Percentiles rank a stretch among this genome's conserved stretches.
Conservation (phyloP, 805 yeast genomes). For the Saccharomycopsis sp. region DNA sequence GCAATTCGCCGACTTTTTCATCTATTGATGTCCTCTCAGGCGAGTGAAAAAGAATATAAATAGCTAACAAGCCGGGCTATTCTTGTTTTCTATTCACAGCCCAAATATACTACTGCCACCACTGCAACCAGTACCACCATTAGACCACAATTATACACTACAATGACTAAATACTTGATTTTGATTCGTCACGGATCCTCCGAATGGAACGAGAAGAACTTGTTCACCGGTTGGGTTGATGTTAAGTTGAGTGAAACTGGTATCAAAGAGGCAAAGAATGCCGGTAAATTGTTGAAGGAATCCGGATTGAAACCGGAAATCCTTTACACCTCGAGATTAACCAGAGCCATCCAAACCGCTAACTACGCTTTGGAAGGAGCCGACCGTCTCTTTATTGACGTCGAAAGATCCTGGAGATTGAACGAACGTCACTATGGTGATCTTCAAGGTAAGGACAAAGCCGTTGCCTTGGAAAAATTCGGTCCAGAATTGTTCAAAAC, state of each 20-base stretch:
- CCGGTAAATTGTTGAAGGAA: slow-evolving; percentile 87
- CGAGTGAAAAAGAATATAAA: not conserved
- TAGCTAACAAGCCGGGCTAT: not conserved
- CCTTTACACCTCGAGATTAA: slow-evolving; percentile 81
- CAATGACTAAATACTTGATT: slow-evolving; percentile 51
- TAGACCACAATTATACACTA: not conserved
- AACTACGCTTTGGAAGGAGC: slow-evolving; percentile 86
- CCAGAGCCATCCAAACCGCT: slow-evolving; percentile 97
- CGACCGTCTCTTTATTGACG: slow-evolving; percentile 87
- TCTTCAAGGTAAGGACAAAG: slow-evolving; percentile 97
- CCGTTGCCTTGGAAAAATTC: slow-evolving; percentile 78
- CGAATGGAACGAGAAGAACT: slow-evolving; percentile 97
- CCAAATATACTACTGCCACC: not conserved
- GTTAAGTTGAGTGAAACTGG: slow-evolving; percentile 80
- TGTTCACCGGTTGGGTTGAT: slow-evolving; percentile 99
- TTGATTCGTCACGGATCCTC: slow-evolving; percentile 98
- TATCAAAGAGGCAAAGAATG: slow-evolving; percentile 83
- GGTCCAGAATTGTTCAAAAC: slow-evolving; percentile 92
- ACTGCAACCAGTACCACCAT: not conserved
- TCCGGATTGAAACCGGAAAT: slow-evolving; percentile 80
- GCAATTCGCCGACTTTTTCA: not conserved
- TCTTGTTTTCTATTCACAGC: not conserved
- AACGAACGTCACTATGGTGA: slow-evolving; percentile 99
- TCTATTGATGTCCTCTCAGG: no score
- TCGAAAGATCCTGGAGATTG: slow-evolving; percentile 93